A percentile compares a stretch with the other conserved stretches of the same genome.
phyloP scores from a whole-genome alignment of 2,329 filamentous ascomycete genomes.

The Fusarium longipes region DNA sequence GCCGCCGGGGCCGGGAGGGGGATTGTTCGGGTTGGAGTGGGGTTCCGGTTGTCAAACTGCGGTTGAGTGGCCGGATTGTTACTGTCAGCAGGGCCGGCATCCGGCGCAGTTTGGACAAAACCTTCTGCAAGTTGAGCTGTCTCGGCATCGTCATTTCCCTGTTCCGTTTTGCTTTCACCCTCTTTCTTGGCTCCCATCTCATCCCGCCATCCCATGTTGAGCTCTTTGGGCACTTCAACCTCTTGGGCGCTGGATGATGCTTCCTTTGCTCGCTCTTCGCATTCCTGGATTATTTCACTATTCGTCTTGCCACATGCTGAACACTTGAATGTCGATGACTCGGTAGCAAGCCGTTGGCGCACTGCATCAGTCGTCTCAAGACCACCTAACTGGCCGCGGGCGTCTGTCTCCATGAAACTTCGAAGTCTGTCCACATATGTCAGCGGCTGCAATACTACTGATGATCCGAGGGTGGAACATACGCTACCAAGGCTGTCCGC shows the following conservation, averaged over 20 bases:
- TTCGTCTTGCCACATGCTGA: conserved; percentile 76
- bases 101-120: conserved; percentile 63
- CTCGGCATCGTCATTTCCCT: conserved; percentile 52
- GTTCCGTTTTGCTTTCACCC: conserved; percentile 14
- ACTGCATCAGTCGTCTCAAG: conserved; percentile 79
- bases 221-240: conserved; percentile 63
- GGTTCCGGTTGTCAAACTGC: conserved; percentile 18
- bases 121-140: conserved; percentile 66
- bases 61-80: conserved; percentile 11
- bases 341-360: conserved; percentile 74
- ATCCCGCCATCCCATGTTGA: conserved; percentile 78
- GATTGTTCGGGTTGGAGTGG: conserved; percentile 28
- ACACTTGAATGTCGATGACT: conserved; percentile 76
- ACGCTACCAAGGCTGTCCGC: conserved; percentile 81
- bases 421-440: conserved; percentile 64
- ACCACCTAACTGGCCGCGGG: conserved; percentile 88
- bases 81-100: background rate
- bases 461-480: conserved; percentile 43
- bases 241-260: conserved; percentile 52
- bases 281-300: conserved; percentile 77
- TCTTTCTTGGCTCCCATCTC: conserved; percentile 65
- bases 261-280: conserved; percentile 66
- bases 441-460: background rate
- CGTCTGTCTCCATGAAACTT: conserved; percentile 93
- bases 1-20: conserved; percentile 20